Conservation (phyloP, 1,284 basidiomycete species). For the Ceratobasidium sp. region DNA sequence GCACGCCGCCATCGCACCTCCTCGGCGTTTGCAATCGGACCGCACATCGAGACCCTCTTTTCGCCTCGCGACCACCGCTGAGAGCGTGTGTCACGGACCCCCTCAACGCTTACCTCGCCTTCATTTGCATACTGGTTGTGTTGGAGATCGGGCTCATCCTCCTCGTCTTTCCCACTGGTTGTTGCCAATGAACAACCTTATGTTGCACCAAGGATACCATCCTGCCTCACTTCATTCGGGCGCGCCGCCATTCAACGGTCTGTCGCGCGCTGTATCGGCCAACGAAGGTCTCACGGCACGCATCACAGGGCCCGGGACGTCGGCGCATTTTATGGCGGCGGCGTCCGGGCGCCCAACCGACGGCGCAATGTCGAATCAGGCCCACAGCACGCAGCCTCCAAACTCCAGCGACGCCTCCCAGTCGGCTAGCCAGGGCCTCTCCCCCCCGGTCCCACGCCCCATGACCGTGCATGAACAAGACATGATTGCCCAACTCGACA, state of each 20-base stretch:
- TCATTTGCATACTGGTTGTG: not conserved
- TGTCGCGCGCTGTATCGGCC: constrained; percentile 17
- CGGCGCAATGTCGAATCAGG: not conserved
- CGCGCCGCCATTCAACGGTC: not conserved
- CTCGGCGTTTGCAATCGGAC: constrained; percentile 15
- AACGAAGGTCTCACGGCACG: constrained; percentile 28
- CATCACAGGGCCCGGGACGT: constrained; percentile 21
- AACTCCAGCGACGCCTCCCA: not conserved
- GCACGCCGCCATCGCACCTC: constrained; percentile 33
- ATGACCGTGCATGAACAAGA: constrained; percentile 69
- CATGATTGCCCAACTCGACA: constrained; percentile 70
- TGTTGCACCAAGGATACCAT: constrained; percentile 29
- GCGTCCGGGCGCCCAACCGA: constrained; percentile 5
- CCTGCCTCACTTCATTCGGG: constrained; percentile 14
- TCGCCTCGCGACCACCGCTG: not conserved
- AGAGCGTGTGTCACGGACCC: not conserved
- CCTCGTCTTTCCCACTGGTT: not conserved
- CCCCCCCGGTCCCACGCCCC: constrained; percentile 49
- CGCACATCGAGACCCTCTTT: not conserved
- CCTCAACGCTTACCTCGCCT: not conserved
- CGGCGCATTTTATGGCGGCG: constrained; percentile 23
- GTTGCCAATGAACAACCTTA: constrained; percentile 17
- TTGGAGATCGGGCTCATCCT: not conserved
- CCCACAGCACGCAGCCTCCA: not conserved
- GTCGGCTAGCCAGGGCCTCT: not conserved